Evolutionary conservation across 305 asterid genomes (phyloP).

Genomic region (Lippia alba): DNA sequence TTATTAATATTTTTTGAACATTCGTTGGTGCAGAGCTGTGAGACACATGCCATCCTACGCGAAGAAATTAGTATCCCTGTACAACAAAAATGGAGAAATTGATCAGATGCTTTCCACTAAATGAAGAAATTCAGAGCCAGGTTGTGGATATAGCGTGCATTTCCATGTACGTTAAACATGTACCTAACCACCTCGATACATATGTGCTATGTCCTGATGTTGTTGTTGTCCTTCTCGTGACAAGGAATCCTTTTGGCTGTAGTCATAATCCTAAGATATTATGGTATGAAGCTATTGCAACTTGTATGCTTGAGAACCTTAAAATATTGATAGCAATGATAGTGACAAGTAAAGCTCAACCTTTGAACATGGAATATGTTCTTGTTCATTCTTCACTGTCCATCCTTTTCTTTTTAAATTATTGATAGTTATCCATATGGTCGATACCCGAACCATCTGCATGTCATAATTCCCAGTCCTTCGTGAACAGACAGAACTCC

Average conservation of each 20-base stretch:
- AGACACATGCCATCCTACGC: slow-evolving; percentile 87
- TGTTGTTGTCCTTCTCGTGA: slow-evolving; percentile 20
- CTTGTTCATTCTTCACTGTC: background rate
- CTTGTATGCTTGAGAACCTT: slow-evolving; percentile 13
- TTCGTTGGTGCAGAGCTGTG: slow-evolving; percentile 73
- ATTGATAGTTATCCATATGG: background rate
- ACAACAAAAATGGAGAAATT: slow-evolving; percentile 89
- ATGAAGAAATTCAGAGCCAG: slow-evolving; percentile 42
- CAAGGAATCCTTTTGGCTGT: background rate
- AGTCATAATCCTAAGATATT: slow-evolving; percentile 3
- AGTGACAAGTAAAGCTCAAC: slow-evolving; percentile 16
- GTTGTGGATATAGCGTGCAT: slow-evolving; percentile 18
- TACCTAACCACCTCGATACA: slow-evolving; percentile 4
- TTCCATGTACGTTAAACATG: slow-evolving; percentile 34
- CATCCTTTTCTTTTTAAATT: slow-evolving; percentile 14
- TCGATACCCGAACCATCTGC: background rate
- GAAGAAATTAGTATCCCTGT: slow-evolving; percentile 80
- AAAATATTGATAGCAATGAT: background rate
- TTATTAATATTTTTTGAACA: slow-evolving; percentile 14
- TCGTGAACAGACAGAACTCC: no score
- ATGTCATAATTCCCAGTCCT: no score
- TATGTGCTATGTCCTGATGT: slow-evolving; percentile 5
- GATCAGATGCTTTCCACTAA: slow-evolving; percentile 76
- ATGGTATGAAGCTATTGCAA: slow-evolving; percentile 22
- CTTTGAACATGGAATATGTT: background rate